These are phyloP conservation scores for Logfia minima DNA, from an alignment of 129 eudicot genomes.

Conservation along the genomic window DNA sequence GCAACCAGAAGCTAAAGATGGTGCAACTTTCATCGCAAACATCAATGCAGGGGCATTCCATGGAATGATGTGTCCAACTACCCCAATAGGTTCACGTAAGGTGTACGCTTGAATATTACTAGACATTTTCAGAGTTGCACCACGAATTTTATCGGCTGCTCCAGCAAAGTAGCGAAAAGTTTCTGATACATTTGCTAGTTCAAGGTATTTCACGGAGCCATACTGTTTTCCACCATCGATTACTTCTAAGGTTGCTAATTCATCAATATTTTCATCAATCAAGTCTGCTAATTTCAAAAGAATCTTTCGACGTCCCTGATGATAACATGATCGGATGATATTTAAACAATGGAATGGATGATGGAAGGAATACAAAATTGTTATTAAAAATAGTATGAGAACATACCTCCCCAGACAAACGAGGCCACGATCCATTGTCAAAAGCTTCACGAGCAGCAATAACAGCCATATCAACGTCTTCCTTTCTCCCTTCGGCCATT, in stretches of 20 bases:
- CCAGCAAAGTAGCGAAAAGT: conserved; percentile 84
- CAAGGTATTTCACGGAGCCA: conserved; percentile 30
- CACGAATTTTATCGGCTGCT: conserved; percentile 91
- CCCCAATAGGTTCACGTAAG: conserved; percentile 73
- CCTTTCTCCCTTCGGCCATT: conserved; percentile 65
- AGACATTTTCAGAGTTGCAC: conserved; percentile 76
- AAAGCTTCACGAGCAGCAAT: conserved; percentile 93
- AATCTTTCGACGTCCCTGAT: conserved; percentile 58
- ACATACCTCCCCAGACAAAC: conserved; percentile 64
- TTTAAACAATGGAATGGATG: too few relatives aligned
- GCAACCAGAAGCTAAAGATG: conserved; percentile 87
- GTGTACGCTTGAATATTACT: conserved; percentile 76
- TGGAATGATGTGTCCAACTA: conserved; percentile 77
- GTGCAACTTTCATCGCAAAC: conserved; percentile 69
- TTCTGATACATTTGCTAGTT: conserved; percentile 45
- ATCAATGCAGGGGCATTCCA: conserved; percentile 74
- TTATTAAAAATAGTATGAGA: too few relatives aligned
- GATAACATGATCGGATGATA: too few relatives aligned
- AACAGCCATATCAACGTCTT: conserved; percentile 85
- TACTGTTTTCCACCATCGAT: conserved; percentile 68
- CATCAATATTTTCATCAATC: conserved; percentile 59
- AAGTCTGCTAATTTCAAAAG: conserved; percentile 72
- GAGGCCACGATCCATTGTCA: conserved; percentile 95
- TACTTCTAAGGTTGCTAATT: conserved; percentile 64
- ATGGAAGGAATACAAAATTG: too few relatives aligned